These are phyloP conservation scores for Solanum piurae DNA, from an alignment of 257 asterid genomes.

Conservation along the genomic window DNA sequence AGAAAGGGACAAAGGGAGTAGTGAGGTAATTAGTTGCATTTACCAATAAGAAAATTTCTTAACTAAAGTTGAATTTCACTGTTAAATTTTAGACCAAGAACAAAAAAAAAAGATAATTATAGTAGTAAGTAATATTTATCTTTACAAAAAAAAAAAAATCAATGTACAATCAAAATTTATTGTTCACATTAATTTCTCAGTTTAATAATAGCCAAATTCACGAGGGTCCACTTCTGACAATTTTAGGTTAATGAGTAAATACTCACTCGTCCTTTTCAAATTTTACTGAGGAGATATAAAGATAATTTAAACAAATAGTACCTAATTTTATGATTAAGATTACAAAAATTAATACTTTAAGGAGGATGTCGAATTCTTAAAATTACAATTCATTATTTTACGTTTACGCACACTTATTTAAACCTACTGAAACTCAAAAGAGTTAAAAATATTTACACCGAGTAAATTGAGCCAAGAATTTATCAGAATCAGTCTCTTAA, in stretches of 20 bases:
- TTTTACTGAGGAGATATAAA: not conserved
- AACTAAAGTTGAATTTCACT: not conserved
- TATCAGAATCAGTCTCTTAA: not conserved
- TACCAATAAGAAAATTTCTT: not conserved
- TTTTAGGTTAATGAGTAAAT: not conserved
- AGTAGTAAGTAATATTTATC: not conserved
- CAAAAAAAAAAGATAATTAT: not conserved
- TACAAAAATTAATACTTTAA: not conserved
- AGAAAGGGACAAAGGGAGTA: not conserved
- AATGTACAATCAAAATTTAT: not conserved
- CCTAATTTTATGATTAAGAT: not conserved
- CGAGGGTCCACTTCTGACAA: constrained; percentile 18
- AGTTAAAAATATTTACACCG: rapidly evolving
- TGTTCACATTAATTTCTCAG: not conserved
- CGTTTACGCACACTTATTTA: not conserved
- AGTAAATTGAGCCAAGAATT: not conserved
- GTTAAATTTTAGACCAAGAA: not conserved
- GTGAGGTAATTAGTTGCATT: not conserved
- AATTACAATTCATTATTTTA: not conserved
- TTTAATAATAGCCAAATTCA: not conserved
- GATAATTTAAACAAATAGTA: not conserved
- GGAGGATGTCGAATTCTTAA: not conserved
- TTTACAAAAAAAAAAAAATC: not conserved
- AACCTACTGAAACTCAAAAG: not conserved
- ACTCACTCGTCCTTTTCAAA: not conserved